Evolutionary conservation across 768 basidiomycete genomes (phyloP).

Genomic region (Rubroboletus pulcherrimus): DNA sequence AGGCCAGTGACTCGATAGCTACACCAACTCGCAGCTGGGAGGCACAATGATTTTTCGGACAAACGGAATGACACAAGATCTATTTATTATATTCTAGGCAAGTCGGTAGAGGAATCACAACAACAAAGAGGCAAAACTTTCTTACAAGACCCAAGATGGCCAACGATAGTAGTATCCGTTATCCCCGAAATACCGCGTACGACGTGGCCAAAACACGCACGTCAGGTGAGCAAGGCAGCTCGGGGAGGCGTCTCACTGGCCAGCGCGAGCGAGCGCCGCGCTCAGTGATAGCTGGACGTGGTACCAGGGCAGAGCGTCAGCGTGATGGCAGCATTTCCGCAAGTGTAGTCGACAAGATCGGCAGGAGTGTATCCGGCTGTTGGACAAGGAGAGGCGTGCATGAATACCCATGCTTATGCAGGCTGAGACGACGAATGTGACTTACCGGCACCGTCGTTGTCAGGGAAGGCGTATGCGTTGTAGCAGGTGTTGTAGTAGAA

Average conservation of each 20-base stretch:
- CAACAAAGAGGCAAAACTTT: background rate
- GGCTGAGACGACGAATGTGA: background rate
- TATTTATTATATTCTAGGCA: background rate
- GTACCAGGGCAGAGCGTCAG: constrained; percentile 28
- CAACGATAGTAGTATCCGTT: background rate
- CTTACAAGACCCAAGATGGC: background rate
- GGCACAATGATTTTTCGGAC: background rate
- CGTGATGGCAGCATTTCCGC: constrained; percentile 25
- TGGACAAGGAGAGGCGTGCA: background rate
- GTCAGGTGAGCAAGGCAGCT: background rate
- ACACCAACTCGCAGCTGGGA: background rate
- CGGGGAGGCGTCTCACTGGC: background rate
- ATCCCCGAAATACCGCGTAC: background rate
- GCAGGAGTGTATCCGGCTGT: constrained; percentile 27
- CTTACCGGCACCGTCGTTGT: constrained; percentile 30
- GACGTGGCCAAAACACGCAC: too few relatives aligned
- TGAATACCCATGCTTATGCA: background rate
- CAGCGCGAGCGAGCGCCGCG: background rate
- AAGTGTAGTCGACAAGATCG: constrained; percentile 29
- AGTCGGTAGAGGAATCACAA: background rate
- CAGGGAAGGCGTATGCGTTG: constrained; percentile 33
- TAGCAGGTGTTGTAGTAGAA: constrained; percentile 28
- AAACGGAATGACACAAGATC: background rate
- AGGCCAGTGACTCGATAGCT: background rate
- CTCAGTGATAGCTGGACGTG: constrained; percentile 17